Conservation (phyloP, 2,329 filamentous ascomycete species). For the Epichloe gansuensis region DNA sequence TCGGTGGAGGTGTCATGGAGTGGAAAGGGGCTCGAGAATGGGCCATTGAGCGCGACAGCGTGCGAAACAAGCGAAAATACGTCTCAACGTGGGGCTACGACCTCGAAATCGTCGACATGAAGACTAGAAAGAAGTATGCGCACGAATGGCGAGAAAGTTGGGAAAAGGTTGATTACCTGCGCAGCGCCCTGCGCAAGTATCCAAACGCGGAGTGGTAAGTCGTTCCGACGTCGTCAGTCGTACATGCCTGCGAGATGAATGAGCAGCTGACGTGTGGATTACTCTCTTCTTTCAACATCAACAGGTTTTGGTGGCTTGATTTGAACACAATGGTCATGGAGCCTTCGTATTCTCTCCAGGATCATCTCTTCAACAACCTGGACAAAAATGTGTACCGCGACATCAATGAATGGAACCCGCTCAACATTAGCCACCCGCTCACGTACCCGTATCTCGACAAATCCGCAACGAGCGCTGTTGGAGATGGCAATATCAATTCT, state of each 20-base stretch:
- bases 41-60: slow-evolving; percentile 94
- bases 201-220: slow-evolving; percentile 89
- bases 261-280: too few relatives aligned
- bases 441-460: slow-evolving; percentile 64
- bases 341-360: slow-evolving; percentile 76
- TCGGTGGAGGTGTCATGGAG: slow-evolving; percentile 96
- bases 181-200: slow-evolving; percentile 82
- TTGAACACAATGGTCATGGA: slow-evolving; percentile 98
- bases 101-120: slow-evolving; percentile 94
- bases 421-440: slow-evolving; percentile 82
- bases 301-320: slow-evolving; percentile 99
- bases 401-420: slow-evolving; percentile 90
- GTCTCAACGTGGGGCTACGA: slow-evolving; percentile 84
- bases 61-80: slow-evolving; percentile 90
- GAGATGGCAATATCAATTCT: slow-evolving; percentile 65
- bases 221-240: not conserved
- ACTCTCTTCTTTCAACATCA: not conserved
- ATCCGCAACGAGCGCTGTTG: slow-evolving; percentile 56
- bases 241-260: too few relatives aligned
- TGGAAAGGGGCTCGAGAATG: slow-evolving; percentile 97
- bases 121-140: slow-evolving; percentile 94
- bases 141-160: slow-evolving; percentile 99
- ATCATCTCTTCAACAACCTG: slow-evolving; percentile 78
- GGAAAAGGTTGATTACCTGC: slow-evolving; percentile 95
- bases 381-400: slow-evolving; percentile 72